Evolutionary conservation across 768 basidiomycete genomes (phyloP).

Genomic region (Psilocybe cyanescens): DNA sequence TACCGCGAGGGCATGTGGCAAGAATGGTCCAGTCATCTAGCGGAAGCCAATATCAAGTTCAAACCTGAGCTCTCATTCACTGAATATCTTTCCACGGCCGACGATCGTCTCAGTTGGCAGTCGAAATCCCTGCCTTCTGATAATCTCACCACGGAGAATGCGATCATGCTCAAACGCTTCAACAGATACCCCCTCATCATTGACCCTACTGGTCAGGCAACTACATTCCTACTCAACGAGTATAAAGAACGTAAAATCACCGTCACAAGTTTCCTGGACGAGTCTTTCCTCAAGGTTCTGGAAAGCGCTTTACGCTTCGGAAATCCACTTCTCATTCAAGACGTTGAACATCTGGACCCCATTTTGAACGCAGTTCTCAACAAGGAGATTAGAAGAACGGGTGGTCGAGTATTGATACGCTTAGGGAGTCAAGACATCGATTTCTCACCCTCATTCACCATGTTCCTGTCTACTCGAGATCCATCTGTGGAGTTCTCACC

Average conservation of each 20-base stretch:
- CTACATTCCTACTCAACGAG: constrained; percentile 90
- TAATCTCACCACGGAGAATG: constrained; percentile 96
- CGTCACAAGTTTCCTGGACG: constrained; percentile 97
- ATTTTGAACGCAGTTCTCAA: constrained; percentile 97
- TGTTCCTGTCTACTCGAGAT: constrained; percentile 98
- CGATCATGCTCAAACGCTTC: constrained; percentile 99
- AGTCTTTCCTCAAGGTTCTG: constrained; percentile 97
- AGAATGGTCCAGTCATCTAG: constrained; percentile 88
- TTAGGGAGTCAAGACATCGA: constrained; percentile 98
- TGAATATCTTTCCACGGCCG: constrained; percentile 96
- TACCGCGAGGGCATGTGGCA: constrained; percentile 98
- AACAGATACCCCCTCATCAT: constrained; percentile 97
- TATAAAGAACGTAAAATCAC: constrained; percentile 97
- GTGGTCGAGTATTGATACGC: constrained; percentile 96
- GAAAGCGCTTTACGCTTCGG: constrained; percentile 99
- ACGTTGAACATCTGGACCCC: constrained; percentile 97
- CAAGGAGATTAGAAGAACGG: constrained; percentile 93
- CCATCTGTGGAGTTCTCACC: constrained; percentile 98
- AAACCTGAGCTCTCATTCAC: constrained; percentile 91
- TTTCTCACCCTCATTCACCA: constrained; percentile 99
- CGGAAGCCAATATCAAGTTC: constrained; percentile 89
- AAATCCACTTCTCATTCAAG: constrained; percentile 95
- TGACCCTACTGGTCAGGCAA: constrained; percentile 98
- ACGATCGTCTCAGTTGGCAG: constrained; percentile 95
- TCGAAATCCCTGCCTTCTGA: constrained; percentile 95